Conservation (phyloP, 345 rosid genomes). For the Melastoma malabathricum region DNA sequence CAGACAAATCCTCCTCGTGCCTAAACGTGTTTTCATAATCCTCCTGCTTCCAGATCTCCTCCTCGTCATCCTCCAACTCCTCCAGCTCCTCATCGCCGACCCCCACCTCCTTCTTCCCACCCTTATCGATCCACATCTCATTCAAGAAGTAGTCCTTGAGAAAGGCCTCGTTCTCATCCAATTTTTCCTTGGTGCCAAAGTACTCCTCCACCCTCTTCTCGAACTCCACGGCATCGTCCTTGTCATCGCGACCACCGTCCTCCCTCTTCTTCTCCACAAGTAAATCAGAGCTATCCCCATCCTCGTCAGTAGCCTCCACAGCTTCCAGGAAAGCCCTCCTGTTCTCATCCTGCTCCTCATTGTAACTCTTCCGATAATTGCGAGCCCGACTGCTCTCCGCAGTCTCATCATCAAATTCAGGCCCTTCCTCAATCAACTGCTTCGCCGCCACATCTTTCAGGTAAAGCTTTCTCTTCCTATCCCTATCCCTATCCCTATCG, state of each 20-base stretch:
- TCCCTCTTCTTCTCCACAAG: constrained; percentile 31
- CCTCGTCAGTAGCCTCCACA: constrained; percentile 23
- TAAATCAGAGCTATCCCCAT: constrained; percentile 26
- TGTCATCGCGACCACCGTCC: constrained; percentile 16
- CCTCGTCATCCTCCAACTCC: constrained; percentile 42
- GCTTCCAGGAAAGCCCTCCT: constrained; percentile 46
- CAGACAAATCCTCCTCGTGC: constrained; percentile 58
- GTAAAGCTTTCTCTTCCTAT: constrained; percentile 29
- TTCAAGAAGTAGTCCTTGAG: constrained; percentile 58
- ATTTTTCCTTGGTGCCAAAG: constrained; percentile 32
- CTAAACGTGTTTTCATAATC: constrained; percentile 49
- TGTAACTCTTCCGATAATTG: constrained; percentile 23
- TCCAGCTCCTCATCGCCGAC: constrained; percentile 34
- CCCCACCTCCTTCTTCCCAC: constrained; percentile 12
- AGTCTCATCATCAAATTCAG: constrained; percentile 33
- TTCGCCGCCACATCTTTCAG: constrained; percentile 64
- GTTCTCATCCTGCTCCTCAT: constrained; percentile 51
- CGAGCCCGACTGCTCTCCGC: constrained; percentile 3
- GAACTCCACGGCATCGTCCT: constrained; percentile 17
- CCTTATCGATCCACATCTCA: constrained; percentile 63
- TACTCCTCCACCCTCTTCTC: constrained; percentile 44
- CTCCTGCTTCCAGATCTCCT: constrained; percentile 42
- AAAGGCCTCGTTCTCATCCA: constrained; percentile 41
- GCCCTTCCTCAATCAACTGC: constrained; percentile 59
- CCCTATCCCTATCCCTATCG: constrained; percentile 15